phyloP scores from a whole-genome alignment of 2,329 filamentous ascomycete species.

The Alternaria brassicae region DNA sequence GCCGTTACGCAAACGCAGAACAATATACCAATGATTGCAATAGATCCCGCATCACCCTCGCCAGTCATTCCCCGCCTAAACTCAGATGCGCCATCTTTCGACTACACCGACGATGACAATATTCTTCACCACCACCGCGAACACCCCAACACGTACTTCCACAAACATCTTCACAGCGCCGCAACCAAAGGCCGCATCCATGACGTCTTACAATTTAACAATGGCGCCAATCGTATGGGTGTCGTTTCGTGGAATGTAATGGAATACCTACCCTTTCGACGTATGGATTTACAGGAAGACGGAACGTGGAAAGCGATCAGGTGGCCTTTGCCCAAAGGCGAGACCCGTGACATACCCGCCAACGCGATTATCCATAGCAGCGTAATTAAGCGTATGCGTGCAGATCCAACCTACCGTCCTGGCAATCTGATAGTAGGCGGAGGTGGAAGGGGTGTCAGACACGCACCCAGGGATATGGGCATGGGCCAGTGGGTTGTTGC shows the following conservation, averaged over 20 bases:
- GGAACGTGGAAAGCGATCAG: slow-evolving; percentile 80
- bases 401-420: slow-evolving; percentile 70
- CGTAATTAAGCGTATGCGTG: slow-evolving; percentile 74
- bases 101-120: slow-evolving; percentile 26
- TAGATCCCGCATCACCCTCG: slow-evolving; percentile 39
- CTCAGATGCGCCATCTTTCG: background rate
- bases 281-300: slow-evolving; percentile 77
- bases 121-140: slow-evolving; percentile 25
- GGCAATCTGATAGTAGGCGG: slow-evolving; percentile 83
- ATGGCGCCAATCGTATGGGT: slow-evolving; percentile 62
- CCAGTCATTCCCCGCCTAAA: slow-evolving; percentile 1
- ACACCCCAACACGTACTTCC: slow-evolving; percentile 55
- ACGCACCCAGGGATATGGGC: slow-evolving; percentile 67
- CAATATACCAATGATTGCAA: slow-evolving; percentile 41
- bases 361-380: slow-evolving; percentile 75
- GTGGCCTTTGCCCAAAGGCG: slow-evolving; percentile 80
- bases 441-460: slow-evolving; percentile 72
- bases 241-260: slow-evolving; percentile 77
- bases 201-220: slow-evolving; percentile 71
- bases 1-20: slow-evolving; percentile 8
- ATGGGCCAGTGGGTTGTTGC: slow-evolving; percentile 76
- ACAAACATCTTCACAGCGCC: slow-evolving; percentile 65
- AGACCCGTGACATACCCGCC: slow-evolving; percentile 76
- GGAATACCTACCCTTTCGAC: slow-evolving; percentile 81
- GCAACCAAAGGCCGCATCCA: slow-evolving; percentile 65